Evolutionary conservation across 2,329 filamentous ascomycete genomes (phyloP).

Genomic region (Domatiomyces catenatus): DNA sequence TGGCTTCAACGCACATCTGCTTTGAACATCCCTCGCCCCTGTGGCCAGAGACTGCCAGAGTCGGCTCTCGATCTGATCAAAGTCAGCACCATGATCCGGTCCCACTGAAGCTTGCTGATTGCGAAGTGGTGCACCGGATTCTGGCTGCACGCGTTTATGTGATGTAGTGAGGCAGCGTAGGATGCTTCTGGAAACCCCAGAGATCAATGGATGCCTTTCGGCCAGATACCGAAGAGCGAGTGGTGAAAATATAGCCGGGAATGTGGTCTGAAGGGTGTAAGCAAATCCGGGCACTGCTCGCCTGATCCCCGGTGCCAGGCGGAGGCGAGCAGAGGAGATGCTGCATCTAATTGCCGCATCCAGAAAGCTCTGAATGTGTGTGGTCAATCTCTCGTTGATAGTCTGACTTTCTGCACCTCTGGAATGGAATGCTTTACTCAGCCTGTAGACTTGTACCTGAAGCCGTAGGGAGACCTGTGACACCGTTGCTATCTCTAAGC

Average conservation of each 20-base stretch:
- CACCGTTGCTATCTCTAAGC: background rate
- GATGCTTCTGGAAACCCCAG: background rate
- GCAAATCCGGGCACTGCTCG: background rate
- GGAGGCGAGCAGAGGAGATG: background rate
- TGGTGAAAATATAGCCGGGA: background rate
- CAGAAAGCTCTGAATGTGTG: background rate
- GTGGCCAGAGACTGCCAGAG: background rate
- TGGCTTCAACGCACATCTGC: background rate
- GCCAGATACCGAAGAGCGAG: background rate
- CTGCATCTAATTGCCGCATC: background rate
- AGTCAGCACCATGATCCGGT: background rate
- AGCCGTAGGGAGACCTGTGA: background rate
- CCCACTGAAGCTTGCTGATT: background rate
- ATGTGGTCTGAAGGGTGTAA: background rate
- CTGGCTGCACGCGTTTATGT: background rate
- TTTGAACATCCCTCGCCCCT: background rate
- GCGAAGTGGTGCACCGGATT: background rate
- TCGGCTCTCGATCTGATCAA: background rate
- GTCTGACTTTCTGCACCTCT: background rate
- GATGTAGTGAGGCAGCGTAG: background rate
- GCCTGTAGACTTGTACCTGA: background rate
- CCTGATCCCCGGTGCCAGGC: background rate
- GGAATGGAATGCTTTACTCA: background rate
- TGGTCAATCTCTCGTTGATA: background rate
- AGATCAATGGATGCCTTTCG: background rate